phyloP scores from a whole-genome alignment of 2,329 filamentous ascomycete genomes.

The Chrysoporthe austroafricana region DNA sequence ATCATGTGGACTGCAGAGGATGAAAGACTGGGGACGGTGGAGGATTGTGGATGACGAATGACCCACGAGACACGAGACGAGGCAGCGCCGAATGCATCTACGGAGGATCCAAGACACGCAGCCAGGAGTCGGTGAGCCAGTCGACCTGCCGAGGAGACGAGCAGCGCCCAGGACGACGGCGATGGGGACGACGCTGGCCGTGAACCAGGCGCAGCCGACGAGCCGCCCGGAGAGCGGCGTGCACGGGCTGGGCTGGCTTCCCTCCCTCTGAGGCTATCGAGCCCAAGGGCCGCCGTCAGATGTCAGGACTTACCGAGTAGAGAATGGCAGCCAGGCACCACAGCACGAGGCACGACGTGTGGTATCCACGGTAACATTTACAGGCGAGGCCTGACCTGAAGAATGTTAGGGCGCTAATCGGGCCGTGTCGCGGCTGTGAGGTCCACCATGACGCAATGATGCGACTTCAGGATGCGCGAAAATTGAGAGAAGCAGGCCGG shows the following conservation, averaged over 20 bases:
- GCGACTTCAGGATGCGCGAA: background rate
- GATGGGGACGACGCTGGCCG: background rate
- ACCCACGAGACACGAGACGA: conserved; percentile 1
- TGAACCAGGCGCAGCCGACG: background rate
- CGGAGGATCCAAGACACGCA: background rate
- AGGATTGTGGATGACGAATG: conserved; percentile 1
- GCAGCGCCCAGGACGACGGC: background rate
- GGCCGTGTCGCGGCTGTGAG: background rate
- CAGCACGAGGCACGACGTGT: background rate
- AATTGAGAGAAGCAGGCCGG: background rate
- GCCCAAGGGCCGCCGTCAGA: too few species aligned
- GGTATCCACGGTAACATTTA: conserved; percentile 3
- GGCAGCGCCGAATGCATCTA: background rate
- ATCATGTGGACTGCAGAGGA: background rate
- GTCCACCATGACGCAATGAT: conserved; percentile 21
- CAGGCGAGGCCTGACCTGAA: background rate
- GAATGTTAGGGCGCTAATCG: conserved; percentile 10
- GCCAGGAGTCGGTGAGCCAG: background rate
- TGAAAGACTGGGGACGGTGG: conserved; percentile 6
- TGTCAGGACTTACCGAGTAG: too few species aligned
- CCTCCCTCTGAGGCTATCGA: too few species aligned
- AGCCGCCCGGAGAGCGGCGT: background rate
- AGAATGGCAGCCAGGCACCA: too few species aligned
- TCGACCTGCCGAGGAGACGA: background rate
- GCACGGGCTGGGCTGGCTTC: too few species aligned